A percentile compares a stretch with the other conserved stretches of the same genome.
Evolutionary conservation across 2,329 filamentous ascomycete genomes (phyloP).

Genomic region (Trichoderma sp.): DNA sequence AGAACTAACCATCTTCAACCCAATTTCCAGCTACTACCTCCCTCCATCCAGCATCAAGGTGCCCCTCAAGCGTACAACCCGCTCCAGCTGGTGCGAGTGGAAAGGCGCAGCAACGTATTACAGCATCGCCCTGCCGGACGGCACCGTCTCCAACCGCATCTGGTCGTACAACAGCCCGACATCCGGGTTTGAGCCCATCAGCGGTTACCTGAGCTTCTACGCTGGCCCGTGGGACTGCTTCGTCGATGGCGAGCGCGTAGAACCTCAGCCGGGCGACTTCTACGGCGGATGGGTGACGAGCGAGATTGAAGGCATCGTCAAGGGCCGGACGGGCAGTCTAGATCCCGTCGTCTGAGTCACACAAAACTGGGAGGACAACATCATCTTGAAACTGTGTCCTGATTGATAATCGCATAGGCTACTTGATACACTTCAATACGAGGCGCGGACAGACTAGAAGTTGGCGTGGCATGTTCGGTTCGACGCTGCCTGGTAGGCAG

Average conservation of each 20-base stretch:
- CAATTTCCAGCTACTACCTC: constrained; percentile 57
- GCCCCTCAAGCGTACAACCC: constrained; percentile 47
- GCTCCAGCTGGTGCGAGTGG: constrained; percentile 58
- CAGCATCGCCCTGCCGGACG: constrained; percentile 44
- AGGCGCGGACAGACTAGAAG: too few relatives aligned
- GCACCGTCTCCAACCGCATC: constrained; percentile 51
- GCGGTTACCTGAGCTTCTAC: constrained; percentile 60
- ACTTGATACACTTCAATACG: background rate
- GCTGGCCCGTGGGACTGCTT: constrained; percentile 63
- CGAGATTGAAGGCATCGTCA: constrained; percentile 57
- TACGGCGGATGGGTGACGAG: constrained; percentile 66
- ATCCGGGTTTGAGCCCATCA: constrained; percentile 52
- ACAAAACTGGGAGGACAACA: background rate
- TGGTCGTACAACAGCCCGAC: constrained; percentile 62
- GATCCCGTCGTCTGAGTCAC: constrained; percentile 37
- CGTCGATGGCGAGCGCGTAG: constrained; percentile 61
- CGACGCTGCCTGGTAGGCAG: background rate
- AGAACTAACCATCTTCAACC: background rate
- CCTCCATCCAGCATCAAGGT: constrained; percentile 52
- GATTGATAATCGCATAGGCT: background rate
- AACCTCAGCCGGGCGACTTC: constrained; percentile 62
- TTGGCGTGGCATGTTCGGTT: background rate
- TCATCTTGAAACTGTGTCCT: background rate
- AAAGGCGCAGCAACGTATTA: constrained; percentile 63
- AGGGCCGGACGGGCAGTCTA: constrained; percentile 44